Percentiles rank a stretch among this genome's conserved stretches.
Evolutionary conservation across 2,329 filamentous ascomycete species (phyloP).

Genomic region (Penicillium sp.): DNA sequence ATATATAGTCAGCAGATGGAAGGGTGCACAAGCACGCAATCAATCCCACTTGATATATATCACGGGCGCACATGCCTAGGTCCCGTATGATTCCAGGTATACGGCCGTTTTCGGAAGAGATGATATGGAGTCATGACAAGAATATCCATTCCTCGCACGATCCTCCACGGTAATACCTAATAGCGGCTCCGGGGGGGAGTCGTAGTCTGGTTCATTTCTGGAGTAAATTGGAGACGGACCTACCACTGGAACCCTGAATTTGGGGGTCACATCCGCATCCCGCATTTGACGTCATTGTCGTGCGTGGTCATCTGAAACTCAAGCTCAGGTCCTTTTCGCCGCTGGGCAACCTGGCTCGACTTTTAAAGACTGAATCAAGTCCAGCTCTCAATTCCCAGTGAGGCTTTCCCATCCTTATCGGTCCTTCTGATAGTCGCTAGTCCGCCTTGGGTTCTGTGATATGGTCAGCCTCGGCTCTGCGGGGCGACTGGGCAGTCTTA

Average conservation of each 20-base stretch:
- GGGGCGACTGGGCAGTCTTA: neutral
- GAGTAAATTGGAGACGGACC: neutral
- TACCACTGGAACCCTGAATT: neutral
- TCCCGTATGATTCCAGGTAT: too few species aligned
- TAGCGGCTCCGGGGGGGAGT: constrained; percentile 12
- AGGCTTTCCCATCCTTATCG: neutral
- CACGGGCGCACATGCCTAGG: too few species aligned
- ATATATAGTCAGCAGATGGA: too few species aligned
- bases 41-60: too few species aligned
- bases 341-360: neutral
- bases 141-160: neutral
- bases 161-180: constrained; percentile 6
- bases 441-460: neutral
- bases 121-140: too few species aligned
- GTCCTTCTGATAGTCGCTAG: neutral
- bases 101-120: too few species aligned
- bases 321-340: neutral
- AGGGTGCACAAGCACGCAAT: too few species aligned
- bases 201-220: neutral
- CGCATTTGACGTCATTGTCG: constrained; percentile 17
- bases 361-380: neutral
- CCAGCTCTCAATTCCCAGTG: neutral
- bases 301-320: constrained; percentile 4
- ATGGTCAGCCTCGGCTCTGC: constrained; percentile 7
- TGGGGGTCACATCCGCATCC: constrained; percentile 12